Percentiles rank a stretch among this genome's conserved stretches.
These are phyloP conservation scores for Trichoderma orchidacearum DNA, from an alignment of 495 filamentous ascomycete species.

Conservation along the genomic window DNA sequence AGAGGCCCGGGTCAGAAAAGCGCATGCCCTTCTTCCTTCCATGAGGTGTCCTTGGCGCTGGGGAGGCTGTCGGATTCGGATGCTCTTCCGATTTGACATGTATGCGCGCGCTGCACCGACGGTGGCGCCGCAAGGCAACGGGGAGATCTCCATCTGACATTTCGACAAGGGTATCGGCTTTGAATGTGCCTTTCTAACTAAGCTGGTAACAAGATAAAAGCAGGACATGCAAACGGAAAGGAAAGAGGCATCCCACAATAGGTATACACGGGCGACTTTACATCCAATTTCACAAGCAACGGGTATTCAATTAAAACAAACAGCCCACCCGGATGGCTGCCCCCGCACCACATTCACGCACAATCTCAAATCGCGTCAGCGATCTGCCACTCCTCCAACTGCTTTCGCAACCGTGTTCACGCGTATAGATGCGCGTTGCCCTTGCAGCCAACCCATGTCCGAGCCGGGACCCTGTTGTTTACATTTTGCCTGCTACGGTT, in stretches of 20 bases:
- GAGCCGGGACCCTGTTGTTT: not conserved
- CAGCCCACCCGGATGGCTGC: too few relatives aligned
- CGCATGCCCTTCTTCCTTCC: constrained; percentile 47
- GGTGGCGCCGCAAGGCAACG: constrained; percentile 14
- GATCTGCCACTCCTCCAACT: not conserved
- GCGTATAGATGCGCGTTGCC: not conserved
- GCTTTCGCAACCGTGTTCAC: not conserved
- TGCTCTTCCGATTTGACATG: not conserved
- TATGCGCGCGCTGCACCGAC: constrained; percentile 4
- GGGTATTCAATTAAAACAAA: too few relatives aligned
- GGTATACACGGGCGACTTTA: too few relatives aligned
- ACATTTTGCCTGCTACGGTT: not conserved
- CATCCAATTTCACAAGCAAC: too few relatives aligned
- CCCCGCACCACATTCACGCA: not conserved
- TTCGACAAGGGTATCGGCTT: not conserved
- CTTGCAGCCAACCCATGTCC: not conserved
- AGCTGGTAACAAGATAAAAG: not conserved
- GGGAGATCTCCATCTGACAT: constrained; percentile 8
- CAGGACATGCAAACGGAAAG: not conserved
- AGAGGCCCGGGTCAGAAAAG: constrained; percentile 57
- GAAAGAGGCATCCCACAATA: too few relatives aligned
- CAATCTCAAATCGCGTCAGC: not conserved
- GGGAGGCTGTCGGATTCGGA: not conserved
- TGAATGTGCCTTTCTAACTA: not conserved
- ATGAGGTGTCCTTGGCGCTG: not conserved